Percentiles rank a stretch among this genome's conserved stretches.
Conservation (phyloP, 2,329 filamentous ascomycete species). For the Hymenoscyphus albidus region DNA sequence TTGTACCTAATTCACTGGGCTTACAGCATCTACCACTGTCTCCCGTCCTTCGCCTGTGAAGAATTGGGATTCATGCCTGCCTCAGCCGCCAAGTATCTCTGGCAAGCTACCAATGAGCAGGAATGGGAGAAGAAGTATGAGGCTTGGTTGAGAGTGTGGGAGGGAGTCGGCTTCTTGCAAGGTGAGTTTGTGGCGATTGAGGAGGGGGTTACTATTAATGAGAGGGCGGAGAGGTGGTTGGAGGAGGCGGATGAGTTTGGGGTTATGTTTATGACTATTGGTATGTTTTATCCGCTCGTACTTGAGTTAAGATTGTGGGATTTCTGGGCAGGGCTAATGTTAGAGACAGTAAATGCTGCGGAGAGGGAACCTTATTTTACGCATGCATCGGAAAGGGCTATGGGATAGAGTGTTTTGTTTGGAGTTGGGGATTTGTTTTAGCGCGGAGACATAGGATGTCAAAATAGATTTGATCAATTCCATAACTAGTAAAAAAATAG, state of each 20-base stretch:
- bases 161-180: conserved; percentile 31
- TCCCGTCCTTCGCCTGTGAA: conserved; percentile 36
- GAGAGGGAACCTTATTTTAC: neutral
- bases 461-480: too few species aligned
- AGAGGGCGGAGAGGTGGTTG: conserved; percentile 38
- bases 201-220: conserved; percentile 33
- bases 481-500: too few species aligned
- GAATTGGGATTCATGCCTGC: conserved; percentile 40
- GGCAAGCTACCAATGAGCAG: conserved; percentile 35
- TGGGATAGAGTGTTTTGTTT: neutral
- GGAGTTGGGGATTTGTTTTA: neutral
- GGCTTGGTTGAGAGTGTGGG: conserved; percentile 37
- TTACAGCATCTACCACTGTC: conserved; percentile 37
- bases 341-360: neutral
- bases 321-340: neutral
- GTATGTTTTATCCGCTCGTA: conserved; percentile 23
- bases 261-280: conserved; percentile 38
- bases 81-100: conserved; percentile 39
- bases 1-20: conserved; percentile 40
- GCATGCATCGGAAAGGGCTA: neutral
- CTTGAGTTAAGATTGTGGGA: too few species aligned
- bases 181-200: conserved; percentile 35
- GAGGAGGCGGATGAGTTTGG: conserved; percentile 43
- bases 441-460: too few species aligned
- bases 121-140: conserved; percentile 37